A percentile compares a stretch with the other conserved stretches of the same genome.
Conservation (phyloP, 768 basidiomycete species). For the Dentipellis sp. region DNA sequence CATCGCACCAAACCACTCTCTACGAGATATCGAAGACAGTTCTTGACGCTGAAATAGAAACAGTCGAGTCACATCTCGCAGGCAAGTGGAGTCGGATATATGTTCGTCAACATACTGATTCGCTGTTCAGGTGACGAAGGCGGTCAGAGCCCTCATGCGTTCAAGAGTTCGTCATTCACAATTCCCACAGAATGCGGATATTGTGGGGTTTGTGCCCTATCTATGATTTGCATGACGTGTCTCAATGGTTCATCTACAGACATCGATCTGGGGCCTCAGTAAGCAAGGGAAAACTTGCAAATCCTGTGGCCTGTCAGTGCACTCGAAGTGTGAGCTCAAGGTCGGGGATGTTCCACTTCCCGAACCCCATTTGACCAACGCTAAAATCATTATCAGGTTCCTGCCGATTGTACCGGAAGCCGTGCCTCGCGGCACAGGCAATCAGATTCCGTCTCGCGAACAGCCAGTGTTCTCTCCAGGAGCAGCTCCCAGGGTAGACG, state of each 20-base stretch:
- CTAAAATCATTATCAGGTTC: conserved; percentile 37
- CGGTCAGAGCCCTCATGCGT: conserved; percentile 58
- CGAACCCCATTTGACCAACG: background rate
- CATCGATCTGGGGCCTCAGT: conserved; percentile 80
- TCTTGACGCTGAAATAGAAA: conserved; percentile 56
- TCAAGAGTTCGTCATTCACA: conserved; percentile 81
- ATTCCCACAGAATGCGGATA: conserved; percentile 78
- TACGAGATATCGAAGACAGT: conserved; percentile 47
- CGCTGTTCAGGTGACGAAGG: conserved; percentile 59
- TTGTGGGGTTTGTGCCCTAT: conserved; percentile 50
- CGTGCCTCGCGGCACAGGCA: conserved; percentile 18
- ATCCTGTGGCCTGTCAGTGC: conserved; percentile 69
- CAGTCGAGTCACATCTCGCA: conserved; percentile 50
- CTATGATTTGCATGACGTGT: no score
- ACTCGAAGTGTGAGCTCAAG: conserved; percentile 82
- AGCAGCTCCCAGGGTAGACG: conserved; percentile 18
- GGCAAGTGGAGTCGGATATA: conserved; percentile 32
- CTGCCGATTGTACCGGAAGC: conserved; percentile 52
- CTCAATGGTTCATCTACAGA: conserved; percentile 27
- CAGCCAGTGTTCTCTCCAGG: conserved; percentile 25
- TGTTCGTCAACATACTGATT: background rate
- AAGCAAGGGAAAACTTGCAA: conserved; percentile 85
- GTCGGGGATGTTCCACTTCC: conserved; percentile 25
- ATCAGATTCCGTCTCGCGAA: conserved; percentile 19
- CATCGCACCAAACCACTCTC: conserved; percentile 47